phyloP scores from a whole-genome alignment of 345 rosid species.

The Eucalyptus cladocalyx region DNA sequence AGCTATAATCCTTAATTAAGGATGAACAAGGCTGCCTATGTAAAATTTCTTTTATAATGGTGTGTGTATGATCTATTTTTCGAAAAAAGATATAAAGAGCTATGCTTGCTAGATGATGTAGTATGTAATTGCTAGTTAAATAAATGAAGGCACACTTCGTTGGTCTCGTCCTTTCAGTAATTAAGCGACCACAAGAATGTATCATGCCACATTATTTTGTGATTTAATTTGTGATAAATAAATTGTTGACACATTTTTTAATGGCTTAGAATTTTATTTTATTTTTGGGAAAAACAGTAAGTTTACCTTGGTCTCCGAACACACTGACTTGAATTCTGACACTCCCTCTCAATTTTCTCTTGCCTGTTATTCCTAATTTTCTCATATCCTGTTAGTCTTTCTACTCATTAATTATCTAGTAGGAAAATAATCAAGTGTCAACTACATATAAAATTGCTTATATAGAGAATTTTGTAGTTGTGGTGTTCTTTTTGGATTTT shows the following conservation, averaged over 20 bases:
- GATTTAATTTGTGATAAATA: background rate
- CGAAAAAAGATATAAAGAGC: rapidly evolving
- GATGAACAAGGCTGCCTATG: background rate
- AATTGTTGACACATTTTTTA: background rate
- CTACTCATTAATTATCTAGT: background rate
- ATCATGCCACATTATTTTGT: background rate
- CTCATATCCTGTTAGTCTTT: background rate
- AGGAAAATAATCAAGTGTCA: background rate
- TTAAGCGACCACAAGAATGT: background rate
- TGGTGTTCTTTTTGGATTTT: background rate
- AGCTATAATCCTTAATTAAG: background rate
- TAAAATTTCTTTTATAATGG: background rate
- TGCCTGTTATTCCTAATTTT: background rate
- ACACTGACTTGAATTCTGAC: background rate
- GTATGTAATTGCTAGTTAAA: background rate
- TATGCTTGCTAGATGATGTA: background rate
- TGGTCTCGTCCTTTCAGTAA: background rate
- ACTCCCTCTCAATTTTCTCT: background rate
- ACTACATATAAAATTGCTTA: background rate
- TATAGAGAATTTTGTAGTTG: background rate
- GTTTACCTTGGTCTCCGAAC: background rate
- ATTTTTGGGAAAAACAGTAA: no score
- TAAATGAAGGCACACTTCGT: background rate
- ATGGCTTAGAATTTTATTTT: background rate
- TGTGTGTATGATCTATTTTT: background rate